Base-by-base conservation (phyloP, 1,284 basidiomycete genomes). In the Fistulina hepatica region DNA sequence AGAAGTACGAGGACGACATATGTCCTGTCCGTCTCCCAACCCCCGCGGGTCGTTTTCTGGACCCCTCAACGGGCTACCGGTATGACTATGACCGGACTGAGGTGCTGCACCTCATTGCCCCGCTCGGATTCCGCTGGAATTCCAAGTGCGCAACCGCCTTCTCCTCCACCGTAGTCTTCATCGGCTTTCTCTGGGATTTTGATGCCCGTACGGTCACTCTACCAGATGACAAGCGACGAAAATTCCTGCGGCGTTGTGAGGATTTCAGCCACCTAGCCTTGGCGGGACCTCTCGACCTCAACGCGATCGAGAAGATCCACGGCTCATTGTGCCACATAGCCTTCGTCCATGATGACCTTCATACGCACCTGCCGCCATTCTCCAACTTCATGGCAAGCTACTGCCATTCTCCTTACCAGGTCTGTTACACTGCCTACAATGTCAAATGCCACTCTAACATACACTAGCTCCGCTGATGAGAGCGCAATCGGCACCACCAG, bases 1-100 rank as follows among this genome's bases (percentile, higher is more conserved):
- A 34, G 3, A 50, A 54, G 33, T 59, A 52, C 48, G 53, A 57
- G 11, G 56, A 59, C 33, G 56, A 58, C 39, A 39, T 52, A 20
- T 25, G 15, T 2, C 11, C 6, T 6, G 16, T 45, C 12, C 36
- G 25, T 12, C 30, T 33, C 23, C 37, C 39, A 11, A 23, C 13
- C 9, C 16, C 13, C 8, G 9, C 8, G 17, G 36, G 16, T 9
- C 25, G 16, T 2, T 30, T 37, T 13, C 2, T 10, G 0, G 26
- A 21, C 2, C 22, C 35, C 13, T n/a, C n/a, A n/a, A n/a, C n/a
- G n/a, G 34, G 33, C 11, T 42, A 36, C 37, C 33, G 10, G 0
- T 43, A 48, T 21, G 9, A 23, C 2, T 44, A 40, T 26, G 7
- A 31, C n/a, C 36, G 27, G 23, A 20, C 16, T 6, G 11, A 15